phyloP scores from a whole-genome alignment of 352 stramenopile genomes.

The Pythium dissimile region DNA sequence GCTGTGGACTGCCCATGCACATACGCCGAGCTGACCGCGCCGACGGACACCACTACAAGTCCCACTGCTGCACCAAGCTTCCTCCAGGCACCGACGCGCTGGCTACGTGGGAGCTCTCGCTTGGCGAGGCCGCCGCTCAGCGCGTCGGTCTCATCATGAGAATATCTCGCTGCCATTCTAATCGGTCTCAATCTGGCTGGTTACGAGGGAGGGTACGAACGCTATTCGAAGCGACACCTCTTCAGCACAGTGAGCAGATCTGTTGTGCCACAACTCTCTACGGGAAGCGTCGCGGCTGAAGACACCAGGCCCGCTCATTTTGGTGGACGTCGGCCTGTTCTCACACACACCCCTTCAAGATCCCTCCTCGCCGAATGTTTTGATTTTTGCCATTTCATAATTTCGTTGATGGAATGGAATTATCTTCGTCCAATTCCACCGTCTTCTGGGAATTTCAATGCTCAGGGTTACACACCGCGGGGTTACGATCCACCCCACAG shows the following conservation, averaged over 20 bases:
- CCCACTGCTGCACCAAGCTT: neutral
- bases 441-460: neutral
- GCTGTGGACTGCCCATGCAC: neutral
- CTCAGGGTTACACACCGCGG: neutral
- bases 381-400: neutral
- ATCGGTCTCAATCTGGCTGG: no score
- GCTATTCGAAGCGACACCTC: no score
- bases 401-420: neutral
- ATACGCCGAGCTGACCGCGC: neutral
- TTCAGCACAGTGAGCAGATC: no score
- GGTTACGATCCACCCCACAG: no score
- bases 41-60: neutral
- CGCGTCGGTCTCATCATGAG: constrained; percentile 9
- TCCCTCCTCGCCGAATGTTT: neutral
- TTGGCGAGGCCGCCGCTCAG: neutral
- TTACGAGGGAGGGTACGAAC: no score
- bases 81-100: constrained; percentile 1
- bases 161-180: constrained; percentile 5
- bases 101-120: neutral
- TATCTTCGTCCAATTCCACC: neutral
- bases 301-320: no score
- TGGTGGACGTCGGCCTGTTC: no score
- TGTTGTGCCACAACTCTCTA: no score
- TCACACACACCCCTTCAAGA: no score
- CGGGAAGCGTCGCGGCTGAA: no score